These are phyloP conservation scores for Letharia lupina DNA, from an alignment of 495 filamentous ascomycete genomes.

Conservation along the genomic window DNA sequence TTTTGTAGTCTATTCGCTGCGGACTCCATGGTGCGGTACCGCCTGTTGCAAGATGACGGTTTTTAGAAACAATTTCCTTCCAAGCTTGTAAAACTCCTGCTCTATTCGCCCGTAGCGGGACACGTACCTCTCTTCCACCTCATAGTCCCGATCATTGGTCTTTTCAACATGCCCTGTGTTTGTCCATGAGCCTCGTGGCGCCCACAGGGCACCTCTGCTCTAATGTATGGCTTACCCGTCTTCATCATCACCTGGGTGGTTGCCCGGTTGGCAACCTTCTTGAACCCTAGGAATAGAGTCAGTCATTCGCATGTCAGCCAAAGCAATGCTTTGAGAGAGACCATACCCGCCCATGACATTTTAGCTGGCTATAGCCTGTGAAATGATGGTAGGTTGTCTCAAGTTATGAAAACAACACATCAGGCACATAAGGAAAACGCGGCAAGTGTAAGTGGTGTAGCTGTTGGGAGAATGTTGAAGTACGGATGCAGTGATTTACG, in stretches of 20 bases:
- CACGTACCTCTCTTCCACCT: constrained; percentile 83
- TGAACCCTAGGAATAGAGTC: constrained; percentile 60
- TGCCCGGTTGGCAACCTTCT: constrained; percentile 97
- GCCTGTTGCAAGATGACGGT: constrained; percentile 39
- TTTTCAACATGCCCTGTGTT: constrained; percentile 82
- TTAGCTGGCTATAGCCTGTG: constrained; percentile 23
- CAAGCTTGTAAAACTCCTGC: not conserved
- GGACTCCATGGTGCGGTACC: constrained; percentile 93
- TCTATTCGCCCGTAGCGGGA: not conserved
- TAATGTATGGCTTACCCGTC: constrained; percentile 51
- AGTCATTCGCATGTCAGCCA: constrained; percentile 1
- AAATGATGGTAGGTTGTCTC: not conserved
- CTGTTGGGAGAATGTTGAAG: not conserved
- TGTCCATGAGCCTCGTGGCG: constrained; percentile 18
- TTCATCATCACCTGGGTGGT: constrained; percentile 99
- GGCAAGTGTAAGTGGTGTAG: not conserved
- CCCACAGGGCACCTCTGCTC: not conserved
- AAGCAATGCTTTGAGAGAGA: constrained; percentile 2
- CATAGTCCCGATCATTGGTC: constrained; percentile 96
- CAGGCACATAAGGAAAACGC: not conserved
- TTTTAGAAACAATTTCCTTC: constrained; percentile 18
- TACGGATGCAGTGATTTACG: not conserved
- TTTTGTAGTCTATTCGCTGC: constrained; percentile 87
- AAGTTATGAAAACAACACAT: not conserved
- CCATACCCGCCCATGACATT: constrained; percentile 60